A percentile compares a stretch with the other conserved stretches of the same genome.
Evolutionary conservation across 148 eudicot genomes (phyloP).

Genomic region (Agrostemma githago): DNA sequence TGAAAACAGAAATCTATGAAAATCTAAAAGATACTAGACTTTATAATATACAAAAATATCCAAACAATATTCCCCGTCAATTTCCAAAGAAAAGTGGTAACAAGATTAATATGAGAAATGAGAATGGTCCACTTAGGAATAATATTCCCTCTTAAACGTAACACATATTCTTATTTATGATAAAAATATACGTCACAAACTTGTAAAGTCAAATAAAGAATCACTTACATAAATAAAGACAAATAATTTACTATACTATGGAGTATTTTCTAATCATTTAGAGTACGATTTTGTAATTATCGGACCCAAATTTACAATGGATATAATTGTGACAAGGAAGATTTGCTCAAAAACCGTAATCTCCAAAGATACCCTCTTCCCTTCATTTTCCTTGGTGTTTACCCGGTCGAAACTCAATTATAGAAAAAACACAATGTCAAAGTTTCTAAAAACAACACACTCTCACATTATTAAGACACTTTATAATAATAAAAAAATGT

Average conservation of each 20-base stretch:
- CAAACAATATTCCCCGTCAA: slow-evolving; percentile 2
- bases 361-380: background rate
- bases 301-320: too few relatives aligned
- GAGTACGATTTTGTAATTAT: too few relatives aligned
- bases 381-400: background rate
- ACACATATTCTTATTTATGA: too few relatives aligned
- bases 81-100: slow-evolving; percentile 4
- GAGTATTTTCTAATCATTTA: too few relatives aligned
- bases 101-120: background rate
- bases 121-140: background rate
- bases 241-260: too few relatives aligned
- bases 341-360: background rate
- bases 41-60: slow-evolving; percentile 11
- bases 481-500: background rate
- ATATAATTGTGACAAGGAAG: too few relatives aligned
- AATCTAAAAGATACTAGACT: background rate
- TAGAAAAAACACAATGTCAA: slow-evolving; percentile 2
- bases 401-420: background rate
- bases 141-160: too few relatives aligned
- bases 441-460: slow-evolving; percentile 5
- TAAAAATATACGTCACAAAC: too few relatives aligned
- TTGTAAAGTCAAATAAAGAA: too few relatives aligned
- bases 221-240: too few relatives aligned
- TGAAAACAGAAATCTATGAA: background rate
- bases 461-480: background rate